Evolutionary conservation across 495 filamentous ascomycete species (phyloP).

Genomic region (Penicillium samsonianum): DNA sequence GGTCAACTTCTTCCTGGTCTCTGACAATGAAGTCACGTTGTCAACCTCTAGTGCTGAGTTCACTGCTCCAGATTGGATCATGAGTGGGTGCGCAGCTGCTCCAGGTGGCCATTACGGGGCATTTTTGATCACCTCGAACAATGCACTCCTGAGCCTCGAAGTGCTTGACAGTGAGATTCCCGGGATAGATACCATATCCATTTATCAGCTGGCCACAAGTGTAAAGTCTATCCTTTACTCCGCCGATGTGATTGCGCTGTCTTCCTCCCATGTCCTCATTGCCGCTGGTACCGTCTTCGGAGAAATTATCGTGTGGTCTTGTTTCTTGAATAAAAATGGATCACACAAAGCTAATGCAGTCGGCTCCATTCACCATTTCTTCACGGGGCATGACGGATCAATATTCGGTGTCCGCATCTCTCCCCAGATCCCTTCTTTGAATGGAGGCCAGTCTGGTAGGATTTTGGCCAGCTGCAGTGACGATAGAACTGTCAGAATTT

Average conservation of each 20-base stretch:
- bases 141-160: conserved; percentile 60
- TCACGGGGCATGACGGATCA: conserved; percentile 90
- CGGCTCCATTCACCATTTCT: conserved; percentile 62
- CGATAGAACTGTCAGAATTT: conserved; percentile 85
- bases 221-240: conserved; percentile 88
- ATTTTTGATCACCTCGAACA: conserved; percentile 79
- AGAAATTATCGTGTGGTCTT: conserved; percentile 89
- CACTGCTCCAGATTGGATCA: conserved; percentile 75
- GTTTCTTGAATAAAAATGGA: conserved; percentile 35
- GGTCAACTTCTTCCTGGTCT: conserved; percentile 40
- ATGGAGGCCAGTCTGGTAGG: conserved; percentile 43
- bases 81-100: conserved; percentile 59
- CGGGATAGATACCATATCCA: conserved; percentile 31
- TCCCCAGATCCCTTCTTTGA: conserved; percentile 45
- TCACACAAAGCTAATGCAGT: conserved; percentile 17
- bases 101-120: conserved; percentile 20
- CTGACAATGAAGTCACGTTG: conserved; percentile 9
- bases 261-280: conserved; percentile 61
- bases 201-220: conserved; percentile 57
- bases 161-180: conserved; percentile 20
- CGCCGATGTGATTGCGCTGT: conserved; percentile 67
- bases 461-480: conserved; percentile 91
- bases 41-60: conserved; percentile 38
- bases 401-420: conserved; percentile 88
- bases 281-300: conserved; percentile 92